Evolutionary conservation across 495 filamentous ascomycete genomes (phyloP).

Genomic region (Chaetomidium leptoderma): DNA sequence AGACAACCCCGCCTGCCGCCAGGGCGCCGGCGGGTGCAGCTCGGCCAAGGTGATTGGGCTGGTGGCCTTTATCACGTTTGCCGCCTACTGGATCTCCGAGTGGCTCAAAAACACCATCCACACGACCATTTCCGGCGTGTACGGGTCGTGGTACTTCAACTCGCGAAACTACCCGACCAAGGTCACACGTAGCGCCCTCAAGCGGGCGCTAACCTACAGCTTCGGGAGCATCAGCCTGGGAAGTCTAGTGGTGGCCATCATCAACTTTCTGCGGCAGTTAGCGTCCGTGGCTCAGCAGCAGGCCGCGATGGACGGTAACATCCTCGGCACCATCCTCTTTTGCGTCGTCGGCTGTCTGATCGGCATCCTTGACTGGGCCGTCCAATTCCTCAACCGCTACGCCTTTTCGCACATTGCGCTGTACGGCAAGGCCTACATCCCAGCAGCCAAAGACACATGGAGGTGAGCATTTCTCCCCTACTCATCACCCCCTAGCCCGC

Average conservation of each 20-base stretch:
- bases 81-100: slow-evolving; percentile 87
- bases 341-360: slow-evolving; percentile 74
- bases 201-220: slow-evolving; percentile 76
- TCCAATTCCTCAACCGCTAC: slow-evolving; percentile 75
- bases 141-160: slow-evolving; percentile 90
- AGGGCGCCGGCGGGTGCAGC: slow-evolving; percentile 64
- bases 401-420: slow-evolving; percentile 89
- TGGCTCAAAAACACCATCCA: slow-evolving; percentile 91
- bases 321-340: slow-evolving; percentile 60
- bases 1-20: slow-evolving; percentile 62
- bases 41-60: slow-evolving; percentile 75
- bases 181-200: slow-evolving; percentile 72
- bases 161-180: slow-evolving; percentile 64
- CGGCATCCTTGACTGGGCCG: slow-evolving; percentile 74
- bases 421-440: slow-evolving; percentile 82
- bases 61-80: slow-evolving; percentile 81
- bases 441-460: slow-evolving; percentile 84
- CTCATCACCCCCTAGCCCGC: not conserved
- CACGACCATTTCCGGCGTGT: slow-evolving; percentile 79
- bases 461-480: slow-evolving; percentile 32
- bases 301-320: slow-evolving; percentile 62
- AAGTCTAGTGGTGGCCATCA: slow-evolving; percentile 78
- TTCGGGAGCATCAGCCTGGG: slow-evolving; percentile 89
- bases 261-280: slow-evolving; percentile 75
- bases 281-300: slow-evolving; percentile 67